phyloP scores from a whole-genome alignment of 495 filamentous ascomycete genomes.

The Arthonia radiata region DNA sequence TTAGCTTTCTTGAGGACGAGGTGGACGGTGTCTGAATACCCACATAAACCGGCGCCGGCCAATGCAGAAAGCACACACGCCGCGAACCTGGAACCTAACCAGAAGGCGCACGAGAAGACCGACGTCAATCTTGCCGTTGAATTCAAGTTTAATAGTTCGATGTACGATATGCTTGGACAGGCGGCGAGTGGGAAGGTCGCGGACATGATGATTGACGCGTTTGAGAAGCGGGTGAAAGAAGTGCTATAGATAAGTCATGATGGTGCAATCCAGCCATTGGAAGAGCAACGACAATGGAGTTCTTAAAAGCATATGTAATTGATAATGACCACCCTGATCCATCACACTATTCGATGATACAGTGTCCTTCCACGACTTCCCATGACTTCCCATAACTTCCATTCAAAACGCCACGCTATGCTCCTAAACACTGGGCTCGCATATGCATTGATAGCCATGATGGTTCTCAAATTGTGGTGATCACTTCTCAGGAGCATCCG shows the following conservation, averaged over 20 bases:
- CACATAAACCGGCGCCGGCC: slow-evolving; percentile 12
- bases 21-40: slow-evolving; percentile 39
- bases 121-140: slow-evolving; percentile 50
- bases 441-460: no score
- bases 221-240: slow-evolving; percentile 52
- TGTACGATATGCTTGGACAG: slow-evolving; percentile 55
- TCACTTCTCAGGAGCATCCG: slow-evolving; percentile 58
- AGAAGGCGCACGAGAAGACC: slow-evolving; percentile 23
- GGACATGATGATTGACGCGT: slow-evolving; percentile 72
- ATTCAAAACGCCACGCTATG: no score
- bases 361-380: no score
- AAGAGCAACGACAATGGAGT: no score
- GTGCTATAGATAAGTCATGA: no score
- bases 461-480: no score
- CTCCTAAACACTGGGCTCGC: no score
- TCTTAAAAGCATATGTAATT: no score
- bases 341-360: no score
- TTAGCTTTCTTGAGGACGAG: slow-evolving; percentile 54
- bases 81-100: slow-evolving; percentile 7
- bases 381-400: no score
- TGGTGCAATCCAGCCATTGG: no score
- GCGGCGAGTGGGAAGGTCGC: slow-evolving; percentile 67
- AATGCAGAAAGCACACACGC: not conserved
- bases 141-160: slow-evolving; percentile 62
- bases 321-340: no score